These are phyloP conservation scores for Pythium folliculosum DNA, from an alignment of 352 stramenopile genomes.

Conservation along the genomic window DNA sequence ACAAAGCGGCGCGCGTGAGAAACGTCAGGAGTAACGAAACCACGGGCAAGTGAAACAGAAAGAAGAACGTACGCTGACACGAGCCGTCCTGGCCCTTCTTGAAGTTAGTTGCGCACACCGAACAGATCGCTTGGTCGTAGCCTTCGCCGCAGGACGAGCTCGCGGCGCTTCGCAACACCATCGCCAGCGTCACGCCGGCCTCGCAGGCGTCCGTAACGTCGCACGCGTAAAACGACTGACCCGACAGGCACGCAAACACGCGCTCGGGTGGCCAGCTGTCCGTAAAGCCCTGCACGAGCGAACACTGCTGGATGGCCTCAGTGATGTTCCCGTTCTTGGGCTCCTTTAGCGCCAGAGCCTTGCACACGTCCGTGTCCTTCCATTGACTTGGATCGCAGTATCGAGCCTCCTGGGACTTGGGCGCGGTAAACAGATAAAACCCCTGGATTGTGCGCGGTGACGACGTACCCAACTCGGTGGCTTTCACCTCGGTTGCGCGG, in stretches of 20 bases:
- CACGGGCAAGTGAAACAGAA: not conserved
- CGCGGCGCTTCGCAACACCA: constrained; percentile 13
- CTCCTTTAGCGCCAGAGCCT: constrained; percentile 26
- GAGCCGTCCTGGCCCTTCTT: constrained; percentile 59
- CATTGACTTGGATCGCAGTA: constrained; percentile 42
- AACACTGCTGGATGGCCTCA: constrained; percentile 47
- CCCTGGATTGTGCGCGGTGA: constrained; percentile 57
- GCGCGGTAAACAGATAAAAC: constrained; percentile 58
- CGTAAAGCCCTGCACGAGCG: constrained; percentile 33
- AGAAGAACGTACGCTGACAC: constrained; percentile 50
- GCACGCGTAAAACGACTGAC: constrained; percentile 62
- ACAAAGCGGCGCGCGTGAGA: not conserved
- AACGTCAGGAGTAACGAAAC: not conserved
- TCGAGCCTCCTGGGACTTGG: constrained; percentile 39
- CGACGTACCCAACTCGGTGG: constrained; percentile 43
- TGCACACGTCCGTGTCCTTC: constrained; percentile 55
- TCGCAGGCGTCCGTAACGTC: constrained; percentile 57
- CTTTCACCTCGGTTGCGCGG: constrained; percentile 51
- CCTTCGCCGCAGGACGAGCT: constrained; percentile 45
- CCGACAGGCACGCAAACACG: constrained; percentile 60
- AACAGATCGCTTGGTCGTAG: constrained; percentile 70
- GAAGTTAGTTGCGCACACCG: constrained; percentile 55
- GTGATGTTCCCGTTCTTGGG: constrained; percentile 22
- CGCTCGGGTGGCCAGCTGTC: constrained; percentile 64
- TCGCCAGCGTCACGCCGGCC: constrained; percentile 49